A percentile compares a stretch with the other conserved stretches of the same genome.
Evolutionary conservation across 441 rosid species (phyloP).

Genomic region (Euphorbia schlechtendalii): DNA sequence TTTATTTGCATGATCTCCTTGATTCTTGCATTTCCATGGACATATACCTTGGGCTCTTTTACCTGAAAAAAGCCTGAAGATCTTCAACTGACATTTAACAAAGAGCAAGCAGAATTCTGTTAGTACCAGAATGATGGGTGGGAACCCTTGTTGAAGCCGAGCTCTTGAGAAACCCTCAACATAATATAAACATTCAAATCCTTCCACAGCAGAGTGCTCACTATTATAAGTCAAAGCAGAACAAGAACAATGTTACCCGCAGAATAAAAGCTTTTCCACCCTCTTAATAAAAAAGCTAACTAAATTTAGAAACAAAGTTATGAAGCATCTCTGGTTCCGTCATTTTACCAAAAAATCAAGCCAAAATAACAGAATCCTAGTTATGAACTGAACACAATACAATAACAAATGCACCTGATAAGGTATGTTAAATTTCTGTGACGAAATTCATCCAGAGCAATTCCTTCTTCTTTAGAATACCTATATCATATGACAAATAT

Average conservation of each 20-base stretch:
- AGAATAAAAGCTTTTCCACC: no score
- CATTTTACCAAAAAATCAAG: no score
- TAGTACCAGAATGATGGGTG: slow-evolving; percentile 58
- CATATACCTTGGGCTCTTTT: slow-evolving; percentile 28
- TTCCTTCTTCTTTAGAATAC: slow-evolving; percentile 93
- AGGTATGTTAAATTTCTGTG: slow-evolving; percentile 74
- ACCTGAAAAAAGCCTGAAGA: slow-evolving; percentile 12
- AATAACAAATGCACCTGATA: slow-evolving; percentile 46
- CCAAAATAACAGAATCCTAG: not conserved
- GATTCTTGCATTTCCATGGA: slow-evolving; percentile 32
- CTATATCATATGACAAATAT: slow-evolving; percentile 32
- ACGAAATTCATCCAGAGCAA: slow-evolving; percentile 42
- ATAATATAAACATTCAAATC: slow-evolving; percentile 62
- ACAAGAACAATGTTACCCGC: not conserved
- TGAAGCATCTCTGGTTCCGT: no score
- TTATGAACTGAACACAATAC: not conserved
- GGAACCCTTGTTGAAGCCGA: slow-evolving; percentile 40
- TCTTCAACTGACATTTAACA: not conserved
- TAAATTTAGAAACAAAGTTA: no score
- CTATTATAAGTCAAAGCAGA: slow-evolving; percentile 16
- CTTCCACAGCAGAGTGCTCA: slow-evolving; percentile 56
- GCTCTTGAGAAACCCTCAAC: slow-evolving; percentile 61
- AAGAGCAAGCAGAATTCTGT: not conserved
- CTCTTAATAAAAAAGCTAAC: no score
- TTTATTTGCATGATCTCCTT: slow-evolving; percentile 10